Evolutionary conservation across 2,329 filamentous ascomycete genomes (phyloP), one percentile per base, ranked within the genome.

Genomic region (Fusarium citri): DNA sequence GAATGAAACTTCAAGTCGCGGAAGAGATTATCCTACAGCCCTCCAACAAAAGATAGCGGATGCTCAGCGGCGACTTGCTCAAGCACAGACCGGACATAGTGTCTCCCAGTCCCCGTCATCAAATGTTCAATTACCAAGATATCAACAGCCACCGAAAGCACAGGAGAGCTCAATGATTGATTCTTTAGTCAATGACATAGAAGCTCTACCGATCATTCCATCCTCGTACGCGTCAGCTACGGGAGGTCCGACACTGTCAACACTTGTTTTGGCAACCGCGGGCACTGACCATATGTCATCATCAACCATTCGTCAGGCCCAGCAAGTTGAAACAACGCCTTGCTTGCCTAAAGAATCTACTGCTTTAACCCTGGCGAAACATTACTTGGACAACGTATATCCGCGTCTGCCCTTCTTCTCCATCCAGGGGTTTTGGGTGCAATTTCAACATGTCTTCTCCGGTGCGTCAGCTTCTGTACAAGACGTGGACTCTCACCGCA

Each of bases 331-430:
- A 0, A 37, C 20, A 14, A 26, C 51, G 1, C 61, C 59, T 1
- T 64, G 51, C 14, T 7, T 64, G 3, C 61, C 61, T 1, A 28
- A 37, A 3, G 59, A 64, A 8, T 64, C 61, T 0, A 64, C 59
- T 0, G 61, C 61, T 1, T 11, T 64, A 3, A 51, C 45, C 1
- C 25, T 64, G 0, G 59, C 51, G 0, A 64, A 59, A 16, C 51
- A 64, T 1, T 64, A 64, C 4, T 41, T 64, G 2, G 51, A 48
- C 4, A 42, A 64, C 0, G 40, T 64, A 0, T 64, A 64, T 9
- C 61, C 61, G 2, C 45, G 61, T 1, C 55, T 64, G 14, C 61
- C 61, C 4, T 64, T 64, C 26, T 64, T 64, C 8, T 64, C 61
- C 3, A 64, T 64, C 1, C 59, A 64, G 0, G 59, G 61, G 0